A percentile compares a stretch with the other conserved stretches of the same genome.
Conservation (phyloP, 2,329 filamentous ascomycete genomes). For the Mariannaea sp. region DNA sequence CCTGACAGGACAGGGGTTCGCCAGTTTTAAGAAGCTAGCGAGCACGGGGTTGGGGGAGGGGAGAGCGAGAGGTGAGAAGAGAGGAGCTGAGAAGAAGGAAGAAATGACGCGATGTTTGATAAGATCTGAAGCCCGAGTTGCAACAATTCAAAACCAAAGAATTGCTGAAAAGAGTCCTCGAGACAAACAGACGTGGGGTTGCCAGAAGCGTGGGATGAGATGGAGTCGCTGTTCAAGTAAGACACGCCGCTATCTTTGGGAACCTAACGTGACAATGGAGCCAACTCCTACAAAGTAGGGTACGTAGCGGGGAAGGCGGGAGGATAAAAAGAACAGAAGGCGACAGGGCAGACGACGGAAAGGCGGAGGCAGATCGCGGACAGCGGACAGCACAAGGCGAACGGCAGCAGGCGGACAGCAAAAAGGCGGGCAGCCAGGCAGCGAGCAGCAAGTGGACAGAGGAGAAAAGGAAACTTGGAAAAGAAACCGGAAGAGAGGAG, state of each 20-base stretch:
- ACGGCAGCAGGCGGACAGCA: conserved; percentile 18
- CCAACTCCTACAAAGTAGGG: too few relatives aligned
- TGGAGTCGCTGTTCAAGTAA: conserved; percentile 16
- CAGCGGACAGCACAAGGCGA: too few relatives aligned
- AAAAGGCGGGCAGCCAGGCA: conserved; percentile 4
- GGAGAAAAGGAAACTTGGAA: conserved; percentile 7
- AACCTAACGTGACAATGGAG: conserved; percentile 16
- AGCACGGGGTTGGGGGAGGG: conserved; percentile 9
- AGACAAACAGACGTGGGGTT: conserved; percentile 11
- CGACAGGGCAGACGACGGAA: not conserved
- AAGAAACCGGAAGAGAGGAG: conserved; percentile 16
- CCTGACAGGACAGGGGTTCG: conserved; percentile 32
- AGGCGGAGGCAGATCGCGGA: conserved; percentile 11
- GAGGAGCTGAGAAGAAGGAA: not conserved
- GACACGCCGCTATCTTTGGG: conserved; percentile 11
- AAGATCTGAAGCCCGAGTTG: not conserved
- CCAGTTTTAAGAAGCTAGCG: conserved; percentile 22
- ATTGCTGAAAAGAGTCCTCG: not conserved
- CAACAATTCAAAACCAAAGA: not conserved
- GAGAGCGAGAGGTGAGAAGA: conserved; percentile 1
- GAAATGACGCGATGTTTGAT: conserved; percentile 1
- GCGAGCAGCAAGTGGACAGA: not conserved
- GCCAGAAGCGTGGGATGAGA: conserved; percentile 3
- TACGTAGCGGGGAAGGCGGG: too few relatives aligned
- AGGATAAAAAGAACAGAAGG: not conserved